These are phyloP conservation scores for Neofusicoccum kwambonambiense DNA, from an alignment of 2,329 filamentous ascomycete species.

Conservation along the genomic window DNA sequence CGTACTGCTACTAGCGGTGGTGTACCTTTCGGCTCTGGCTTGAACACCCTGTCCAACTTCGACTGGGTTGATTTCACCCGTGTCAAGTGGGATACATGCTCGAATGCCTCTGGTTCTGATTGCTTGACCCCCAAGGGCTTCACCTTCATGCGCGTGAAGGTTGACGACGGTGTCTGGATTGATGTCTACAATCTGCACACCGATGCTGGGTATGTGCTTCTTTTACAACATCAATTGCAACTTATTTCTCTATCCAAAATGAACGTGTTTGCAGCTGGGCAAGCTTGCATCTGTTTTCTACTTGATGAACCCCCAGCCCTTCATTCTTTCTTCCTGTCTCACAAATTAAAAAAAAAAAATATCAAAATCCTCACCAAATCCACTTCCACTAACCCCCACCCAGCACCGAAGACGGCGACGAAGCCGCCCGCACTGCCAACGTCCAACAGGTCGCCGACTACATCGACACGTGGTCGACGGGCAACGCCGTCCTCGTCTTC, in stretches of 20 bases:
- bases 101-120: slow-evolving; percentile 53
- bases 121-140: slow-evolving; percentile 70
- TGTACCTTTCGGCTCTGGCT: slow-evolving; percentile 60
- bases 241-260: too few species aligned
- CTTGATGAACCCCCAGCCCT: neutral
- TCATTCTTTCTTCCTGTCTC: too few species aligned
- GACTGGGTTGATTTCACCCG: slow-evolving; percentile 57
- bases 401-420: slow-evolving; percentile 51
- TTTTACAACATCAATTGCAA: neutral
- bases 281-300: too few species aligned
- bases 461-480: slow-evolving; percentile 55
- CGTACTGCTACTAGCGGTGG: slow-evolving; percentile 66
- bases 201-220: slow-evolving; percentile 55
- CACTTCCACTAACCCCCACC: neutral
- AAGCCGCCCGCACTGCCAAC: slow-evolving; percentile 57
- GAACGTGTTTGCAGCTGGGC: too few species aligned
- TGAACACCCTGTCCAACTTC: slow-evolving; percentile 63
- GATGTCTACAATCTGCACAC: slow-evolving; percentile 68
- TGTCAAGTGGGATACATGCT: slow-evolving; percentile 60
- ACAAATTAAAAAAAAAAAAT: too few species aligned
- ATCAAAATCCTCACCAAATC: too few species aligned
- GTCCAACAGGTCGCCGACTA: slow-evolving; percentile 59
- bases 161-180: slow-evolving; percentile 56
- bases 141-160: slow-evolving; percentile 61
- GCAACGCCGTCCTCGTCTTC: slow-evolving; percentile 62